Percentiles rank a stretch among this genome's conserved stretches.
Evolutionary conservation across 169 alveolate species (phyloP).

Genomic region (Eimeria acervulina): DNA sequence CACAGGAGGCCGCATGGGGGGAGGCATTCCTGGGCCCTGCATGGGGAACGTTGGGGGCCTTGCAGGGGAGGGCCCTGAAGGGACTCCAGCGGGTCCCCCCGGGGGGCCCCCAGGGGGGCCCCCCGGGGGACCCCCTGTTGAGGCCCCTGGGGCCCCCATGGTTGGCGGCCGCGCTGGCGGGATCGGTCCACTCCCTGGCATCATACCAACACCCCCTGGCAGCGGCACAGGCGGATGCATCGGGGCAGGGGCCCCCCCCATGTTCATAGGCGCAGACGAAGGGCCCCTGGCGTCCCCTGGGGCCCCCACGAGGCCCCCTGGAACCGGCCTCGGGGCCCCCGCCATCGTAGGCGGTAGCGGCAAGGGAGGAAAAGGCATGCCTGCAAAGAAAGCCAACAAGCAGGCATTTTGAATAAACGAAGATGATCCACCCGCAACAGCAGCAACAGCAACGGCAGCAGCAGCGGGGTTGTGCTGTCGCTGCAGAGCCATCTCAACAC

Average conservation of each 20-base stretch:
- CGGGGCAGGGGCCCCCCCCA: conserved; percentile 30
- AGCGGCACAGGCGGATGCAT: neutral
- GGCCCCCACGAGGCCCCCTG: conserved; percentile 53
- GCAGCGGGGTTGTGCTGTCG: neutral
- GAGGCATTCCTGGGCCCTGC: neutral
- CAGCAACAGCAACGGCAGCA: conserved; percentile 17
- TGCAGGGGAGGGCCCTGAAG: neutral
- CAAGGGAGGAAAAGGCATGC: conserved; percentile 76
- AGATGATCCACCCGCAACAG: neutral
- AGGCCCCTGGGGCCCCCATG: conserved; percentile 2
- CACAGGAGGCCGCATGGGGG: conserved; percentile 63
- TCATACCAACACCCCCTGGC: conserved; percentile 13
- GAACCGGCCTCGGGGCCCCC: neutral
- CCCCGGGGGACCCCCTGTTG: too few species aligned
- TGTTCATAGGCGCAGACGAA: neutral
- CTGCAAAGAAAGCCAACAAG: neutral
- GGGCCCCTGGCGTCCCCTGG: conserved; percentile 21
- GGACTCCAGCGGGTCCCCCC: conserved; percentile 7
- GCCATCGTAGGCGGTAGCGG: conserved; percentile 56
- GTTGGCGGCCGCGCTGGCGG: conserved; percentile 47
- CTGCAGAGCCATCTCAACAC: conserved; percentile 15
- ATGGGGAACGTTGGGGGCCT: conserved; percentile 35
- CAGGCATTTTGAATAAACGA: neutral
- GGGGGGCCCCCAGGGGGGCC: conserved; percentile 11
- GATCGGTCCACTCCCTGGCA: conserved; percentile 24